A percentile compares a stretch with the other conserved stretches of the same genome.
These are phyloP conservation scores for Immersiporthe knoxdaviesiana DNA, from an alignment of 2,329 filamentous ascomycete genomes.

Conservation along the genomic window DNA sequence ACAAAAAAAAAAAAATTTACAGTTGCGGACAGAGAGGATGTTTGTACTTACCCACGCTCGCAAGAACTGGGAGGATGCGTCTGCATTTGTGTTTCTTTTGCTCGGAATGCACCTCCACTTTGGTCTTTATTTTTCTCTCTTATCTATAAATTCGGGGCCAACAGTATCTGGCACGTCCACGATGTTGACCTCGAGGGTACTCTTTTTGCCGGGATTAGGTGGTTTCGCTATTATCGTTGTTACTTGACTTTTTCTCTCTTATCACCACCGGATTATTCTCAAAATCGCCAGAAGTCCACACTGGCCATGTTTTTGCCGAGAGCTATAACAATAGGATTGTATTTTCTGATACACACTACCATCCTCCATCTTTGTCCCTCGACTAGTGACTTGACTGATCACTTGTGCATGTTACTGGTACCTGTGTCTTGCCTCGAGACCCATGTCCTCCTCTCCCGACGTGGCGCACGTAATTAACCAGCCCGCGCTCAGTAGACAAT, in stretches of 20 bases:
- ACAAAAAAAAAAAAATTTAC: slow-evolving; percentile 27
- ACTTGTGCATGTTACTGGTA: neutral
- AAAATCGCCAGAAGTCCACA: neutral
- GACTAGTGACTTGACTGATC: neutral
- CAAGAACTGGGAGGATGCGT: slow-evolving; percentile 28
- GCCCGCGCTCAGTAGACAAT: neutral
- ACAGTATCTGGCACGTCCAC: slow-evolving; percentile 8
- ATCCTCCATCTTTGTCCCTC: neutral
- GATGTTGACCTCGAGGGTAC: slow-evolving; percentile 1
- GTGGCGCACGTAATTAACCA: neutral
- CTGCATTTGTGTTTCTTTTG: slow-evolving; percentile 16
- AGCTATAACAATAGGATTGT: slow-evolving; percentile 1
- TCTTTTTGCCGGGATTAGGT: neutral
- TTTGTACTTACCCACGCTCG: slow-evolving; percentile 18
- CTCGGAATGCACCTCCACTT: slow-evolving; percentile 17
- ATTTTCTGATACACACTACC: neutral
- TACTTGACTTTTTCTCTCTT: neutral
- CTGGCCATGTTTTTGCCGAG: neutral
- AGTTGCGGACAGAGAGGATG: slow-evolving; percentile 31
- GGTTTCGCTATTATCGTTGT: neutral
- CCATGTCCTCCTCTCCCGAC: neutral
- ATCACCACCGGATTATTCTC: neutral
- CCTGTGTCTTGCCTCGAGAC: neutral
- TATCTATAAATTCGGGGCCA: neutral
- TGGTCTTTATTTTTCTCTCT: neutral